Evolutionary conservation across 208 protist genomes (phyloP), one percentile per base, ranked within the genome.

Genomic region (Wallacemonas sp.): DNA sequence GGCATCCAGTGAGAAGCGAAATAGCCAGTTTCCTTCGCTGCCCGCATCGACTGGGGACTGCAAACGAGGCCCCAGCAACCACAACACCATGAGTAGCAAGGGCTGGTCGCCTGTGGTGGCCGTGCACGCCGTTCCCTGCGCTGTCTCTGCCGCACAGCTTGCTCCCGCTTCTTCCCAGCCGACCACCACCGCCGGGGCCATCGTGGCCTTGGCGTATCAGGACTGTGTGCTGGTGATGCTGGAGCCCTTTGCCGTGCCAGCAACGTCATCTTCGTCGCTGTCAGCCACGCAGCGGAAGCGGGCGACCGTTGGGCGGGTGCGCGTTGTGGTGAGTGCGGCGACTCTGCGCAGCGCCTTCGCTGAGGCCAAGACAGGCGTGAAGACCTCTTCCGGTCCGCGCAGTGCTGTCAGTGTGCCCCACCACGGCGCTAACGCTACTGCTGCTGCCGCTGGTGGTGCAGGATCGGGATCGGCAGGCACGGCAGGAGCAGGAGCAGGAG

Each of bases 201-300:
- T 66, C 3, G 38, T 81, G 14, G 68, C 74, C 2, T 48, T 85
- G 8, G 74, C 70, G 24, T 76, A 78, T 55, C 49, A 46, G 9
- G 43, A 64, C 5, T 58, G 43, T 14, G 70, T 74, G 12, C 67
- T 66, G 54, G 54, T 80, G 3, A 57, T 34, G 23, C 3, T 72
- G 21, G 57, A 74, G 36, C 30, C 56, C 17, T 19, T 41, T 47
- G 52, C 23, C n/a, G n/a, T n/a, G n/a, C n/a, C n/a, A 5, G 52
- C 17, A 21, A 5, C 34, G 9, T 3, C 34, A 0, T 21, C 46
- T 49, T 6, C 38, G 44, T 26, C 16, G 8, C 44, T 33, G 23
- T 43, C 39, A 14, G 23, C n/a, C 12, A 39, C 30, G 14, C 52
- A 33, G 30, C 52, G 52, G 9, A 5, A 30, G 3, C 52, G 52